phyloP scores from a whole-genome alignment of 768 basidiomycete species.

The Termitomyces sp. region DNA sequence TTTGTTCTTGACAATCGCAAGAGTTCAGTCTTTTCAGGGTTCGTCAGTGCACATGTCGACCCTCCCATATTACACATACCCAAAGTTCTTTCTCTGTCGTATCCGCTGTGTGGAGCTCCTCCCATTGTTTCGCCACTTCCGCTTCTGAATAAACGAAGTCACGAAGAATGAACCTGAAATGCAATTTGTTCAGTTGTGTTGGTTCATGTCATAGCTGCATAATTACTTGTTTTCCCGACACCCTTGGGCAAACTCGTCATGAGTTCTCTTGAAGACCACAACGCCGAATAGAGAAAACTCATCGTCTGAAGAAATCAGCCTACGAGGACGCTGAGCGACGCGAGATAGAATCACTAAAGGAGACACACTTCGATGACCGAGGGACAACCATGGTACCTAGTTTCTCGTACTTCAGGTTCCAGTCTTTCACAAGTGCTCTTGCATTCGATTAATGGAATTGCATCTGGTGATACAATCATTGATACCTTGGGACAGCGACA shows the following conservation, averaged over 20 bases:
- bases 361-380: slow-evolving; percentile 74
- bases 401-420: slow-evolving; percentile 86
- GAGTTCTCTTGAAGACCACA: slow-evolving; percentile 84
- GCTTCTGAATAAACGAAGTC: slow-evolving; percentile 90
- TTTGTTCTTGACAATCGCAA: slow-evolving; percentile 87
- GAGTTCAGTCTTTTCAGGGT: slow-evolving; percentile 71
- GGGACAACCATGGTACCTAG: slow-evolving; percentile 89
- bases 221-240: slow-evolving; percentile 91
- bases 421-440: slow-evolving; percentile 80
- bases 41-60: background rate
- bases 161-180: slow-evolving; percentile 79
- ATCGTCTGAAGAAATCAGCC: slow-evolving; percentile 75
- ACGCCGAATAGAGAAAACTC: slow-evolving; percentile 85
- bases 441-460: slow-evolving; percentile 20
- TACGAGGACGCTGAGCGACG: slow-evolving; percentile 22
- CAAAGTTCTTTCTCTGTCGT: slow-evolving; percentile 94
- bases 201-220: background rate
- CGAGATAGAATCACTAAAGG: background rate
- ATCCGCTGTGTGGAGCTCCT: slow-evolving; percentile 76
- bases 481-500: slow-evolving; percentile 92
- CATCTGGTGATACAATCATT: slow-evolving; percentile 9
- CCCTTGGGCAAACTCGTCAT: slow-evolving; percentile 90
- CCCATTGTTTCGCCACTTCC: slow-evolving; percentile 69
- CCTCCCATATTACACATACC: slow-evolving; percentile 45
- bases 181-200: background rate